phyloP scores from a whole-genome alignment of 345 rosid species.

The Jatropha curcas region DNA sequence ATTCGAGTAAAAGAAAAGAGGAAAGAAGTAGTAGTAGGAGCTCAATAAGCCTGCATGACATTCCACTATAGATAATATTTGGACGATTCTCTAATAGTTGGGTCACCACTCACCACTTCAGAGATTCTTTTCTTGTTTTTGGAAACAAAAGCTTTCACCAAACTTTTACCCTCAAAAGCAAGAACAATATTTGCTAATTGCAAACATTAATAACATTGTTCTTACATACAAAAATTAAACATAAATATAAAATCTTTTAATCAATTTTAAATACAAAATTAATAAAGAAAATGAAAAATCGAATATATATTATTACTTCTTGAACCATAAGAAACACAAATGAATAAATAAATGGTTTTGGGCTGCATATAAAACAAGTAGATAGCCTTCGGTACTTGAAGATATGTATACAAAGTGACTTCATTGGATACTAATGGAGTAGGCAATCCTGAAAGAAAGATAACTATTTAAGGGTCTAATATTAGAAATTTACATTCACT shows the following conservation, averaged over 20 bases:
- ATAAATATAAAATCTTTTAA: neutral
- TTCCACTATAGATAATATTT: slow-evolving; percentile 5
- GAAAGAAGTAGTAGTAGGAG: neutral
- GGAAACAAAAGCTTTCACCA: slow-evolving; percentile 20
- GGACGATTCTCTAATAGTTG: slow-evolving; percentile 16
- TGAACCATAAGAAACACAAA: too few species aligned
- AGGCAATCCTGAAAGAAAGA: slow-evolving; percentile 7
- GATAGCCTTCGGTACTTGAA: neutral
- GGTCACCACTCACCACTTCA: slow-evolving; percentile 18
- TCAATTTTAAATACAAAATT: neutral
- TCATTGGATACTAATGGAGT: slow-evolving; percentile 11
- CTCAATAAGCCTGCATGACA: neutral
- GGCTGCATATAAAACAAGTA: neutral
- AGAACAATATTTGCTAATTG: neutral
- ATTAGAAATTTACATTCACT: slow-evolving; percentile 13
- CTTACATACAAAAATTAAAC: neutral
- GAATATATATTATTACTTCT: too few species aligned
- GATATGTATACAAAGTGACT: neutral
- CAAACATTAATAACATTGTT: neutral
- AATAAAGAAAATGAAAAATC: too few species aligned
- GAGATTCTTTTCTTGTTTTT: slow-evolving; percentile 24
- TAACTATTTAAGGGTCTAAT: slow-evolving; percentile 7
- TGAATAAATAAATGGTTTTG: too few species aligned
- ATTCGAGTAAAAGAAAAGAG: neutral
- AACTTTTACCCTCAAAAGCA: slow-evolving; percentile 6